Conservation (phyloP, 352 stramenopile species). For the Globisporangium canariense region DNA sequence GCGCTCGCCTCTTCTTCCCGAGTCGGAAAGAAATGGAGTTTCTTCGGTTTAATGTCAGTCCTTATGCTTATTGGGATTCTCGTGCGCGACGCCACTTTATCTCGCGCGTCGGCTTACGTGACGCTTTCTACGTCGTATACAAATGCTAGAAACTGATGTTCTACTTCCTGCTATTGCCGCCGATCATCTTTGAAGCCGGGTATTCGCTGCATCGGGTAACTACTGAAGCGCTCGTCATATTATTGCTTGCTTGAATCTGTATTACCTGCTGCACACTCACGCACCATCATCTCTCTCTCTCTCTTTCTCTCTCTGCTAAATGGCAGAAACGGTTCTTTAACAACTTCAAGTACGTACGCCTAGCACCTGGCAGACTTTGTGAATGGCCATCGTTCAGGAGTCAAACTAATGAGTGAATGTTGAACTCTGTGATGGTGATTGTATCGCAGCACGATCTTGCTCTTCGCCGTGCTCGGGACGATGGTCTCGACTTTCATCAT, state of each 20-base stretch:
- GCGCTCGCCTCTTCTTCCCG: conserved; percentile 79
- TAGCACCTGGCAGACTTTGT: neutral
- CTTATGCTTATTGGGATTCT: neutral
- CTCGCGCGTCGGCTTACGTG: neutral
- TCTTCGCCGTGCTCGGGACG: conserved; percentile 95
- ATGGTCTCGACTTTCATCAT: conserved; percentile 96
- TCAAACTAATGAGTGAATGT: neutral
- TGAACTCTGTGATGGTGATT: neutral
- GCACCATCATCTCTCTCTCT: neutral
- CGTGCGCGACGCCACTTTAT: no score
- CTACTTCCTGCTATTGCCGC: conserved; percentile 96
- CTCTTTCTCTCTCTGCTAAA: neutral
- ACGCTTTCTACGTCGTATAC: neutral
- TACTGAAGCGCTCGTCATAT: neutral
- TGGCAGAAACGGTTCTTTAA: conserved; percentile 92
- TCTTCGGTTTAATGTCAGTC: conserved; percentile 79
- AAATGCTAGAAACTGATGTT: conserved; percentile 86
- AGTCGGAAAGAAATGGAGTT: conserved; percentile 89
- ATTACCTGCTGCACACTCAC: neutral
- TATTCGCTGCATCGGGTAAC: conserved; percentile 87
- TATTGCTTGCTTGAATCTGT: neutral
- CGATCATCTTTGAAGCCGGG: conserved; percentile 97
- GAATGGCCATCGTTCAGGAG: neutral
- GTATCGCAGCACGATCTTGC: conserved; percentile 84
- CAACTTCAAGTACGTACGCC: conserved; percentile 84